A percentile compares a stretch with the other conserved stretches of the same genome.
Evolutionary conservation across 1,284 basidiomycete genomes (phyloP).

Genomic region (Laetiporus sulphureus): DNA sequence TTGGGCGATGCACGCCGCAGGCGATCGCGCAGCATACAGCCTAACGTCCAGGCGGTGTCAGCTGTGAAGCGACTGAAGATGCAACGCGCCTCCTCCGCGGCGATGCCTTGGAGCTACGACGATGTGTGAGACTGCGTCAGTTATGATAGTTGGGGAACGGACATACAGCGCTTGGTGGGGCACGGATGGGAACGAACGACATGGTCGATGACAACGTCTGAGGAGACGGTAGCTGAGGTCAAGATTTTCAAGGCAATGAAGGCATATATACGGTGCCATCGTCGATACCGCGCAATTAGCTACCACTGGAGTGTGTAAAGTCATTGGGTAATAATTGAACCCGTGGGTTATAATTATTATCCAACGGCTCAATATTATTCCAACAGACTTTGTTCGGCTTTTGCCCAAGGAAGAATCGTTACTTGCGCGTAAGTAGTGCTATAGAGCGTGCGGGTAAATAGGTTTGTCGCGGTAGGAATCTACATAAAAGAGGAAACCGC

Average conservation of each 20-base stretch:
- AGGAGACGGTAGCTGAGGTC: not conserved
- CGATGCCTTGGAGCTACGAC: slow-evolving; percentile 12
- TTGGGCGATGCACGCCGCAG: slow-evolving; percentile 15
- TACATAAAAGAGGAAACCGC: slow-evolving; percentile 7
- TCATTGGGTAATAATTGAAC: too few relatives aligned
- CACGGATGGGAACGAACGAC: slow-evolving; percentile 11
- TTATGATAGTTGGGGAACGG: too few relatives aligned
- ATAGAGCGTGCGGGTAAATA: not conserved
- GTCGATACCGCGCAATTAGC: too few relatives aligned
- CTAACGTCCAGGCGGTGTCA: slow-evolving; percentile 27
- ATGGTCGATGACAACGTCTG: not conserved
- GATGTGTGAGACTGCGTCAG: not conserved
- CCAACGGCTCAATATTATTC: too few relatives aligned
- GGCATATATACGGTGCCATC: not conserved
- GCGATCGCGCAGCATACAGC: slow-evolving; percentile 22
- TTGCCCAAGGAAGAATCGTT: not conserved
- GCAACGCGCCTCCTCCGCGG: slow-evolving; percentile 14
- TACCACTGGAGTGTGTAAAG: too few relatives aligned
- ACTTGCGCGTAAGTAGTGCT: not conserved
- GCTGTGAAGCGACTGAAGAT: slow-evolving; percentile 21
- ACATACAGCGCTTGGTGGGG: slow-evolving; percentile 12
- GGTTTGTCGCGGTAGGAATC: not conserved
- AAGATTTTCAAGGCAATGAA: not conserved
- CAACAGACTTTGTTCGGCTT: too few relatives aligned
- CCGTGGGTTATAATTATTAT: too few relatives aligned